These are phyloP conservation scores for Solanum bukasovii DNA, from an alignment of 257 asterid genomes.

Conservation along the genomic window DNA sequence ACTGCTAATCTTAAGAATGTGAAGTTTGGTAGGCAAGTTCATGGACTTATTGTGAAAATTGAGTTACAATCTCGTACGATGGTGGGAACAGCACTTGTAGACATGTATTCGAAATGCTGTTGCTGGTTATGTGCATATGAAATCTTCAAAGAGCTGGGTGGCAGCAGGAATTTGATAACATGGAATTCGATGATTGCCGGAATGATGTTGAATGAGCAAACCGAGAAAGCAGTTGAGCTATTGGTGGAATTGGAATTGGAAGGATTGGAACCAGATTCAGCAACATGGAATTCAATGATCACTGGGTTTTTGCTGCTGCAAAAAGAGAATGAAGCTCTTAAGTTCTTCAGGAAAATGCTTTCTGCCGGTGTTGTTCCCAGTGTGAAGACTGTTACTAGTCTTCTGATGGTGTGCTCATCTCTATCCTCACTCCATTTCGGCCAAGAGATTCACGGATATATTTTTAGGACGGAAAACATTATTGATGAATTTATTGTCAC, in stretches of 20 bases:
- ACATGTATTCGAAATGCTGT: slow-evolving; percentile 79
- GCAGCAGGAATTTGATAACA: slow-evolving; percentile 38
- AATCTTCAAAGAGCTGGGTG: slow-evolving; percentile 50
- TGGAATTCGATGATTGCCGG: slow-evolving; percentile 91
- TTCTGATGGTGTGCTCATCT: slow-evolving; percentile 60
- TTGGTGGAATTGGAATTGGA: slow-evolving; percentile 35
- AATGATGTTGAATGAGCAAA: slow-evolving; percentile 53
- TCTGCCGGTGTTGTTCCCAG: slow-evolving; percentile 30
- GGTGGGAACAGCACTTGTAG: slow-evolving; percentile 66
- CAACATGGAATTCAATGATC: slow-evolving; percentile 83
- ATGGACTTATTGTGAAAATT: slow-evolving; percentile 37
- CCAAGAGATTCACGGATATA: slow-evolving; percentile 61
- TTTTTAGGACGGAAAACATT: slow-evolving; percentile 22
- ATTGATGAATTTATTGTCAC: slow-evolving; percentile 50
- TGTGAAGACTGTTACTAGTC: slow-evolving; percentile 45
- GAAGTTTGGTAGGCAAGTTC: slow-evolving; percentile 65
- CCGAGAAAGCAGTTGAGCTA: slow-evolving; percentile 43
- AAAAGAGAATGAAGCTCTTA: slow-evolving; percentile 41
- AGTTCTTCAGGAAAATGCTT: slow-evolving; percentile 63
- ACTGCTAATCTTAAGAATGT: slow-evolving; percentile 45
- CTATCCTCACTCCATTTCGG: slow-evolving; percentile 33
- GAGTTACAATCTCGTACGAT: slow-evolving; percentile 24
- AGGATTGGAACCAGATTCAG: slow-evolving; percentile 51
- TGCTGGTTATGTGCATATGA: slow-evolving; percentile 51
- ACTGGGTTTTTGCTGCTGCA: slow-evolving; percentile 58